phyloP scores from a whole-genome alignment of 2,329 filamentous ascomycete species.

The Westerdykella ornata region DNA sequence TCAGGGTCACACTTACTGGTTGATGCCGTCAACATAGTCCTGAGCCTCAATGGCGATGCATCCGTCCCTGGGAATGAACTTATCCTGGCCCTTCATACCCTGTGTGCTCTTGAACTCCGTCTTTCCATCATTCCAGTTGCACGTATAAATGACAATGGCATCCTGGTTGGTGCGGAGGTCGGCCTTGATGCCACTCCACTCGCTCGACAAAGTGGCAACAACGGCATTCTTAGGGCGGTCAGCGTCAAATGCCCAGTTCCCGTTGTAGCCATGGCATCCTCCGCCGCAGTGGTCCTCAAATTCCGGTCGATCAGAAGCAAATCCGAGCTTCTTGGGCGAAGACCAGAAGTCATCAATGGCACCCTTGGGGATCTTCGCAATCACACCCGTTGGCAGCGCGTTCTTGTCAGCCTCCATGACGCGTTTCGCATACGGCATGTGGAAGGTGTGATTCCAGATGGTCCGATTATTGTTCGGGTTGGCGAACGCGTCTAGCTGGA shows the following conservation, averaged over 20 bases:
- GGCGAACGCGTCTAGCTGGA: conserved; percentile 31
- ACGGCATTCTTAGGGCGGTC: conserved; percentile 18
- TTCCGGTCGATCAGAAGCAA: conserved; percentile 18
- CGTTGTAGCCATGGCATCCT: conserved; percentile 33
- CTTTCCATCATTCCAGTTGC: conserved; percentile 34
- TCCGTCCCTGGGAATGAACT: conserved; percentile 28
- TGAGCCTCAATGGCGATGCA: conserved; percentile 32
- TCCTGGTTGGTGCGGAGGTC: conserved; percentile 29
- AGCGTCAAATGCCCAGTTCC: conserved; percentile 26
- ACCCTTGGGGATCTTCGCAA: conserved; percentile 19
- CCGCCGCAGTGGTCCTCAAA: conserved; percentile 30
- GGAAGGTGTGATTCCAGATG: conserved; percentile 30
- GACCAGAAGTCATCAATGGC: conserved; percentile 30
- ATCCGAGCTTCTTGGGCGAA: conserved; percentile 27
- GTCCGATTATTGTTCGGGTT: conserved; percentile 24
- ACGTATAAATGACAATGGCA: conserved; percentile 29
- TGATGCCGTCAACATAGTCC: conserved; percentile 32
- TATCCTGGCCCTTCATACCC: conserved; percentile 23
- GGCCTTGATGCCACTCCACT: conserved; percentile 29
- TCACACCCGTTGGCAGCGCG: conserved; percentile 29
- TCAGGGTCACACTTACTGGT: conserved; percentile 22
- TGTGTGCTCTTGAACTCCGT: conserved; percentile 31
- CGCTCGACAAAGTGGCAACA: conserved; percentile 24
- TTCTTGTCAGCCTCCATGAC: conserved; percentile 23
- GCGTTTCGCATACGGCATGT: conserved; percentile 26